phyloP scores from a whole-genome alignment of 306 rosid genomes.

The Cicer pinnatifidum region DNA sequence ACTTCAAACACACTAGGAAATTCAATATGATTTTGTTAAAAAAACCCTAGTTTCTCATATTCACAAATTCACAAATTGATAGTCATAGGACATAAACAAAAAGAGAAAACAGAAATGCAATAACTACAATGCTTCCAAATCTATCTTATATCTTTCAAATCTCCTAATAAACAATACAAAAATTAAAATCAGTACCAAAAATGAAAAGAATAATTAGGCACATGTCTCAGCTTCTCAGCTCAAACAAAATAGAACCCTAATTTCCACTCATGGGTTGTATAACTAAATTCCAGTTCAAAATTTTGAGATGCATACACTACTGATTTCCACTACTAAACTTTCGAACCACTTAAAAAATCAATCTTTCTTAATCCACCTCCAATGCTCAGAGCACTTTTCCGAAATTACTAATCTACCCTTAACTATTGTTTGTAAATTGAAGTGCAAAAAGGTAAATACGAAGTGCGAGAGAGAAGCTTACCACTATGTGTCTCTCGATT shows the following conservation, averaged over 20 bases:
- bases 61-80: neutral
- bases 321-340: conserved; percentile 11
- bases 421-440: conserved; percentile 16
- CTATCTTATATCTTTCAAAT: neutral
- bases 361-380: neutral
- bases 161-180: conserved; percentile 5
- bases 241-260: neutral
- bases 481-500: conserved; percentile 84
- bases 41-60: neutral
- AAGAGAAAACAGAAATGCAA: neutral
- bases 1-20: conserved; percentile 6
- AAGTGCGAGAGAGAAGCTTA: conserved; percentile 41
- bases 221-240: neutral
- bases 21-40: neutral
- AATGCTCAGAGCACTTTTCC: conserved; percentile 1
- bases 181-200: neutral
- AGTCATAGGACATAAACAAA: neutral
- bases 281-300: conserved; percentile 8
- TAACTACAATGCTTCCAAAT: conserved; percentile 8
- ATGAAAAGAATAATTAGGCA: neutral
- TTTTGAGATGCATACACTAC: neutral
- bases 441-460: neutral
- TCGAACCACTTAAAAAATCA: neutral
- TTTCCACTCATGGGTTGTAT: neutral
- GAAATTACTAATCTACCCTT: neutral